A percentile compares a stretch with the other conserved stretches of the same genome.
Evolutionary conservation across 2,329 filamentous ascomycete species (phyloP).

Genomic region (Periconia digitata): DNA sequence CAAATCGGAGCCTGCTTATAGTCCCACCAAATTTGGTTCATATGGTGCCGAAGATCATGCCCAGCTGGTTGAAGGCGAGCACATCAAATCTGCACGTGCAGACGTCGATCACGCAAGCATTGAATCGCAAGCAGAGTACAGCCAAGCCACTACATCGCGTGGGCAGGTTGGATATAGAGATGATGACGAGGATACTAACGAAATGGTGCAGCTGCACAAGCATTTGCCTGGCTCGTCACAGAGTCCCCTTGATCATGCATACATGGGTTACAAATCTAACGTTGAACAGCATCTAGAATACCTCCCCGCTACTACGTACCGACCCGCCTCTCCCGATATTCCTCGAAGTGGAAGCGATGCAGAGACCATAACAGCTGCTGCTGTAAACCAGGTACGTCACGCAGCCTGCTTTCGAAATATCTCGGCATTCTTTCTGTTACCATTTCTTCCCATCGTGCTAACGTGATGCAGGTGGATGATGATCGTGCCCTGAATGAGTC

Average conservation of each 20-base stretch:
- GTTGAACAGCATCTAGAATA: not conserved
- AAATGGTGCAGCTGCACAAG: not conserved
- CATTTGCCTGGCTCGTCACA: not conserved
- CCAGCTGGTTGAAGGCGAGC: conserved; percentile 26
- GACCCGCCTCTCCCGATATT: not conserved
- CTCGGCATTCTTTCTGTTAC: not conserved
- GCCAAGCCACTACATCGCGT: not conserved
- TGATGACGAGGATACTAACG: not conserved
- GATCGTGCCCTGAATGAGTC: not conserved
- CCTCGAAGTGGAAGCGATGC: too few relatives aligned
- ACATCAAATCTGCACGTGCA: conserved; percentile 19
- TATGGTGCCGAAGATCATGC: conserved; percentile 30
- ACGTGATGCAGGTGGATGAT: not conserved
- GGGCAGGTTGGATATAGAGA: too few relatives aligned
- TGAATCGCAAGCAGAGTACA: not conserved
- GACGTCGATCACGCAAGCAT: conserved; percentile 6
- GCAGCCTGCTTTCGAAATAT: too few relatives aligned
- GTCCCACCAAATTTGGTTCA: conserved; percentile 26
- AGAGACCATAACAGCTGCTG: too few relatives aligned
- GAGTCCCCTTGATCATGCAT: conserved; percentile 4
- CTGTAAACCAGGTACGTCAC: not conserved
- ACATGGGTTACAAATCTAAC: conserved; percentile 19
- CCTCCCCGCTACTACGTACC: not conserved
- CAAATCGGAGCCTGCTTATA: conserved; percentile 11
- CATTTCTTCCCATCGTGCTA: not conserved